A percentile compares a stretch with the other conserved stretches of the same genome.
phyloP scores from a whole-genome alignment of 2,329 filamentous ascomycete species.

The Fusarium drepaniforme region DNA sequence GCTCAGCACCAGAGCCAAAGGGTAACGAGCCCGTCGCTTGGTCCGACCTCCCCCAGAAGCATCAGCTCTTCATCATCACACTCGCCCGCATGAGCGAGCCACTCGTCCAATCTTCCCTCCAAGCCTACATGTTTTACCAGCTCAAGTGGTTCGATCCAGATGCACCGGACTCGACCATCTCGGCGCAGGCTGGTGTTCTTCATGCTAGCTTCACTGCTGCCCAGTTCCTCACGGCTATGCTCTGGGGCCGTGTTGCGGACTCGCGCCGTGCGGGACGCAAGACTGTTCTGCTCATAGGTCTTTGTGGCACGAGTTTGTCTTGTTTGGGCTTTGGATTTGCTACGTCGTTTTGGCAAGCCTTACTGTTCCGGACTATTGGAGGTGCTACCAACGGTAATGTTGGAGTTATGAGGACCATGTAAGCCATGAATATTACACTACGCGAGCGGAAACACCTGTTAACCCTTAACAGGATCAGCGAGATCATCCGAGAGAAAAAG shows the following conservation, averaged over 20 bases:
- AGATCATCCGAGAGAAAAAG: constrained; percentile 73
- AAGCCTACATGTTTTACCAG: constrained; percentile 89
- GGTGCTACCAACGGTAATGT: constrained; percentile 81
- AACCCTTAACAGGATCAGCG: constrained; percentile 62
- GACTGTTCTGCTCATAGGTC: constrained; percentile 80
- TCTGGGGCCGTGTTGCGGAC: constrained; percentile 82
- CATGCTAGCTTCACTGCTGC: constrained; percentile 84
- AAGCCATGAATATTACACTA: constrained; percentile 23
- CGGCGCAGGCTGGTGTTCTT: constrained; percentile 81
- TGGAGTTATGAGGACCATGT: constrained; percentile 82
- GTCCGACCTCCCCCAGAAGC: constrained; percentile 80
- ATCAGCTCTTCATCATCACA: constrained; percentile 82
- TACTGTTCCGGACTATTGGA: constrained; percentile 75
- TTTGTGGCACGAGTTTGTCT: constrained; percentile 70
- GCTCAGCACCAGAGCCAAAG: constrained; percentile 8
- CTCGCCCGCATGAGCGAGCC: constrained; percentile 86
- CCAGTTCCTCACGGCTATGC: constrained; percentile 84
- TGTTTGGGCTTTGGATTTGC: constrained; percentile 73
- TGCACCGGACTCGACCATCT: constrained; percentile 73
- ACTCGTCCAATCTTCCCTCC: constrained; percentile 80
- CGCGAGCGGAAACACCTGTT: background rate
- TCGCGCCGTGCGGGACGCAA: constrained; percentile 78
- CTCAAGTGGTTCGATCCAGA: constrained; percentile 78
- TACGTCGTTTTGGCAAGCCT: constrained; percentile 75
- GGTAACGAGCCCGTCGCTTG: constrained; percentile 57